Conservation (phyloP, 2,329 filamentous ascomycete genomes). For the Sporothrix pseudoabietina region DNA sequence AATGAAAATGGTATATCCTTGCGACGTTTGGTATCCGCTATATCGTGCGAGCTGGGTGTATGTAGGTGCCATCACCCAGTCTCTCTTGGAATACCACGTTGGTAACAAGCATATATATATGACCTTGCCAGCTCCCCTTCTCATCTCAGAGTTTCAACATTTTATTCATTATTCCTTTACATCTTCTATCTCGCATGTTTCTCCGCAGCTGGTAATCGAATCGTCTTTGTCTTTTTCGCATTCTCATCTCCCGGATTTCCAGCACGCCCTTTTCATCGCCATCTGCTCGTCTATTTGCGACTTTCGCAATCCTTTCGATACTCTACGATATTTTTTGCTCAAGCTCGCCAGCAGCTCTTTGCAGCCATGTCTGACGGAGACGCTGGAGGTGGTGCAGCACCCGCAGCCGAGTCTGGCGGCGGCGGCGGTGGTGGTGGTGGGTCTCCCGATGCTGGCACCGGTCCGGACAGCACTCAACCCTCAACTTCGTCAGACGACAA, state of each 20-base stretch:
- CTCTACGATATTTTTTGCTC: neutral
- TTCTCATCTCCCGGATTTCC: neutral
- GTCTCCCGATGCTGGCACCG: neutral
- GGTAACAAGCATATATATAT: neutral
- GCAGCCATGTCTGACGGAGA: constrained; percentile 31
- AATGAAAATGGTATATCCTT: neutral
- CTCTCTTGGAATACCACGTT: neutral
- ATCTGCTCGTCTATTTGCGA: neutral
- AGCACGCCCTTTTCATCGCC: neutral
- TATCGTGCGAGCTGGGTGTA: neutral
- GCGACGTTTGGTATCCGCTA: neutral
- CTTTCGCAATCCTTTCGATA: neutral
- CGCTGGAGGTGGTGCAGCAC: constrained; percentile 9
- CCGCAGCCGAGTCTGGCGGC: neutral
- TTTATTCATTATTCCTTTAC: neutral
- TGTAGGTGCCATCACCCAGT: neutral
- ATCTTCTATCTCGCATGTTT: neutral
- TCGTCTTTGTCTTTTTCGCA: neutral
- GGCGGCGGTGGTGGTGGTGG: constrained; percentile 21
- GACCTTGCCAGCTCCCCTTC: neutral
- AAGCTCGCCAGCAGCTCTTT: neutral
- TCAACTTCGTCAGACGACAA: neutral
- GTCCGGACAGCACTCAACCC: neutral
- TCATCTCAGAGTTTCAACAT: neutral
- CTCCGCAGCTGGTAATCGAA: neutral